Base-by-base conservation (phyloP, 768 basidiomycete species). In the Boletus rubroflammeus region DNA sequence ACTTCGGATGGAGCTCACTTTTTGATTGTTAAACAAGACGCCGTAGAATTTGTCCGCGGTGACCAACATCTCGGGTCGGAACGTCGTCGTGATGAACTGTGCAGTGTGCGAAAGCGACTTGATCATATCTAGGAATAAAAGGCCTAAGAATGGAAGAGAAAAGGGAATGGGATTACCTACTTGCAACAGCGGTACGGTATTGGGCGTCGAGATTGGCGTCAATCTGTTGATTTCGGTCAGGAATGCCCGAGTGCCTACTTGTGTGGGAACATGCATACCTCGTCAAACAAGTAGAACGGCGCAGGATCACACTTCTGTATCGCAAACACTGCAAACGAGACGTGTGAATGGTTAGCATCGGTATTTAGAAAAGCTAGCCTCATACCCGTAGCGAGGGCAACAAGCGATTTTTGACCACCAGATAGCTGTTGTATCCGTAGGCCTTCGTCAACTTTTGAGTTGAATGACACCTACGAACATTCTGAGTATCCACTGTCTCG, bases 281-380 rank as follows among this genome's bases (percentile, higher is more conserved):
- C 97, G 67, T 99, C 97, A 63, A 99, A 98, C n/a, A 99, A 79
- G 71, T 98, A 98, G 76, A 99, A 99, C 2, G 97, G 97, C 0
- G 97, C 96, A 2, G 97, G 97, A 65, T 99, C 97, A 67, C 96
- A 98, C 72, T 97, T 98, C 73, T 99, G 97, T 61, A 98, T 98
- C 15, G 96, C 93, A 65, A 99, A 98, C 25, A 99, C 95, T 91
- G 64, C 1, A 29, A 44, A 31, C n/a, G 13, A 17, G 40, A 21
- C 29, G 9, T 9, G 47, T 68, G 21, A 61, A 48, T 34, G 8
- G 11, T 47, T 21, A 19, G n/a, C 13, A 6, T 40, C 32, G 15
- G 23, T 7, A 23, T 47, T 26, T 9, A 3, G 47, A 23, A 48
- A 14, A 17, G 4, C 38, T 10, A 6, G 14, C 11, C 57, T 74